Base-by-base conservation (phyloP, 495 filamentous ascomycete genomes). In the Astrothelium subdiscretum region DNA sequence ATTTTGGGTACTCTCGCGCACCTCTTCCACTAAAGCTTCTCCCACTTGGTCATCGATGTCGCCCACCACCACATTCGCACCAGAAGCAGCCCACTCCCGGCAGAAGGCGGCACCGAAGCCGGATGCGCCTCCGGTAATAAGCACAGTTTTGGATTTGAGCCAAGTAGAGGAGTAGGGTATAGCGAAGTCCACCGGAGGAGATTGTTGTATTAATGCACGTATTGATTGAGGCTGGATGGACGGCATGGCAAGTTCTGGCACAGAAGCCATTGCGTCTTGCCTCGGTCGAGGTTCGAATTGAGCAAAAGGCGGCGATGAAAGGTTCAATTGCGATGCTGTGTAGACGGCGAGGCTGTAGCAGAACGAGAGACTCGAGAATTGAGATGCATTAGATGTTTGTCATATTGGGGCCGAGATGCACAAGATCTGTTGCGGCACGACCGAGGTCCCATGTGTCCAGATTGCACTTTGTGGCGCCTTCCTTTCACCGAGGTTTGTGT, bases 121-220 rank as follows among this genome's bases (percentile, higher is more conserved):
- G 8, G 71, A 75, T 0, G 76, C 73, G 15, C 63, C 58, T 13
- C 63, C 63, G 6, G 78, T 80, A 22, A 77, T 72, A 22, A 81
- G 66, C 51, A 79, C 73, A 4, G 70, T 69, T 62, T 77, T 79
- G 57, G 64, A 67, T 32, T 67, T 68, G 35, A 78, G 62, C 67
- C 67, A 72, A 22, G 66, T 48, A 8, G 66, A 44, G 1, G 65
- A 59, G 65, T 69, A 70, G 24, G 70, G 67, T 12, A 63, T 65
- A 24, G 63, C 64, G 31, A 72, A 59, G 59, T 72, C 70, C 43
- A 72, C 52, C 12, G 70, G 70, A 5, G 65, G 69, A 1, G 70
- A 72, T 42, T 72, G 70, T 1, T 64, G 65, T 54, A 72, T 66
- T 6, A 20, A 44, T 43, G 58, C 2, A 32, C 60, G 43, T 15